Evolutionary conservation across 495 filamentous ascomycete genomes (phyloP).

Genomic region (Hamigera avellanea): DNA sequence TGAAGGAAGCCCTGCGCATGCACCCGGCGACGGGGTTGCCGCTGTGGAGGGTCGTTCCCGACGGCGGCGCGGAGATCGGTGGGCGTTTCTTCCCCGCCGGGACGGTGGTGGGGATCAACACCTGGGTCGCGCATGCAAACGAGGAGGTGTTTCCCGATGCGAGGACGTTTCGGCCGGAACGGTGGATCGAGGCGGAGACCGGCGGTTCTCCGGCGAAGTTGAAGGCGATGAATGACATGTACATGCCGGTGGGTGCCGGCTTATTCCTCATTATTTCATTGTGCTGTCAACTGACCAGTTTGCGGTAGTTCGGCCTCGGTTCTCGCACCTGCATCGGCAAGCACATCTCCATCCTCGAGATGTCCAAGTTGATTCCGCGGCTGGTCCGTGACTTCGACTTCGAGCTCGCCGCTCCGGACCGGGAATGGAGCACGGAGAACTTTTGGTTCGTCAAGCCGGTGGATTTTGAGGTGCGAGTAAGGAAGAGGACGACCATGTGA

Average conservation of each 20-base stretch:
- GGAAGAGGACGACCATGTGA: too few relatives aligned
- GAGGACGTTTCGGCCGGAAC: conserved; percentile 19
- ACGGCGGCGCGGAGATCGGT: conserved; percentile 23
- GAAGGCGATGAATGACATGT: conserved; percentile 32
- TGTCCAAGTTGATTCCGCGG: conserved; percentile 36
- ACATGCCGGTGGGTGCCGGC: conserved; percentile 29
- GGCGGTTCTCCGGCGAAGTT: conserved; percentile 19
- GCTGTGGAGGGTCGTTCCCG: conserved; percentile 29
- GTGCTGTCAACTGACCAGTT: not conserved
- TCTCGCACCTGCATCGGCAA: conserved; percentile 35
- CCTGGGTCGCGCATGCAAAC: conserved; percentile 42
- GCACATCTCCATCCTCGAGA: conserved; percentile 35
- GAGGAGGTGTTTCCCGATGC: conserved; percentile 32
- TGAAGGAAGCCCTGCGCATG: conserved; percentile 34
- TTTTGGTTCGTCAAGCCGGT: conserved; percentile 39
- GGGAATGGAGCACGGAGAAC: conserved; percentile 28
- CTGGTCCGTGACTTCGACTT: conserved; percentile 34
- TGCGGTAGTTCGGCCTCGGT: conserved; percentile 34
- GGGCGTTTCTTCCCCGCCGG: conserved; percentile 27
- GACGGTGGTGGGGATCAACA: conserved; percentile 40
- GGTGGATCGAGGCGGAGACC: conserved; percentile 29
- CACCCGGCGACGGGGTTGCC: conserved; percentile 28
- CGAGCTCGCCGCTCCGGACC: conserved; percentile 7
- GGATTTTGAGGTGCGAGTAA: too few relatives aligned
- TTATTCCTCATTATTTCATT: too few relatives aligned